phyloP scores from a whole-genome alignment of 345 rosid species.

The Arabis hirsuta region DNA sequence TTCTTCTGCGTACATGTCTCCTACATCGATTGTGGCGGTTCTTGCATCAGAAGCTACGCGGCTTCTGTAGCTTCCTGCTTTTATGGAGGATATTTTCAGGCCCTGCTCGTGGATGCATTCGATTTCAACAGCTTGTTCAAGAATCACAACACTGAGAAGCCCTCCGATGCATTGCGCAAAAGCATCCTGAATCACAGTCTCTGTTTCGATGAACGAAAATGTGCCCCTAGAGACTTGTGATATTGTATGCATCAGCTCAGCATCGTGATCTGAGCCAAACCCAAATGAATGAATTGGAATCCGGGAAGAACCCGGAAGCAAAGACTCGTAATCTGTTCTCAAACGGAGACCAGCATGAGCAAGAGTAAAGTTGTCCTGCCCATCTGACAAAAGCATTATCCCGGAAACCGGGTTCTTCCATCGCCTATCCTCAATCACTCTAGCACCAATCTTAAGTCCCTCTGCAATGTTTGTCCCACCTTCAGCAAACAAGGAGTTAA shows the following conservation, averaged over 20 bases:
- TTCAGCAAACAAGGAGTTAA: constrained; percentile 67
- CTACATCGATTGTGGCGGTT: constrained; percentile 63
- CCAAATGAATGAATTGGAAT: constrained; percentile 93
- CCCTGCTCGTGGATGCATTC: constrained; percentile 56
- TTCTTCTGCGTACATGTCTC: constrained; percentile 97
- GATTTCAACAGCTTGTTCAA: constrained; percentile 61
- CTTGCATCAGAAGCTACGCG: constrained; percentile 52
- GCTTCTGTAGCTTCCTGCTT: constrained; percentile 79
- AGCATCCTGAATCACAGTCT: constrained; percentile 85
- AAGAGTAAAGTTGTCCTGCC: constrained; percentile 73
- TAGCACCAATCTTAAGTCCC: constrained; percentile 82
- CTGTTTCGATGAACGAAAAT: constrained; percentile 91
- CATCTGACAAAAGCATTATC: constrained; percentile 87
- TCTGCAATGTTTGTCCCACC: constrained; percentile 96
- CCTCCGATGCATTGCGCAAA: constrained; percentile 99
- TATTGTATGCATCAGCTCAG: constrained; percentile 82
- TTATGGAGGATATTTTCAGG: constrained; percentile 59
- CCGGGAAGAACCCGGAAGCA: constrained; percentile 56
- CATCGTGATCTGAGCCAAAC: constrained; percentile 91
- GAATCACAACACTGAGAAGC: constrained; percentile 82
- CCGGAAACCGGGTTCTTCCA: constrained; percentile 80
- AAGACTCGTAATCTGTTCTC: constrained; percentile 57
- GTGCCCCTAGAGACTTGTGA: constrained; percentile 84
- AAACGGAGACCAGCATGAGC: constrained; percentile 38
- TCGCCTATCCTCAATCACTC: constrained; percentile 69